phyloP scores from a whole-genome alignment of 805 yeast genomes.

The Kluyveromyces siamensis region DNA sequence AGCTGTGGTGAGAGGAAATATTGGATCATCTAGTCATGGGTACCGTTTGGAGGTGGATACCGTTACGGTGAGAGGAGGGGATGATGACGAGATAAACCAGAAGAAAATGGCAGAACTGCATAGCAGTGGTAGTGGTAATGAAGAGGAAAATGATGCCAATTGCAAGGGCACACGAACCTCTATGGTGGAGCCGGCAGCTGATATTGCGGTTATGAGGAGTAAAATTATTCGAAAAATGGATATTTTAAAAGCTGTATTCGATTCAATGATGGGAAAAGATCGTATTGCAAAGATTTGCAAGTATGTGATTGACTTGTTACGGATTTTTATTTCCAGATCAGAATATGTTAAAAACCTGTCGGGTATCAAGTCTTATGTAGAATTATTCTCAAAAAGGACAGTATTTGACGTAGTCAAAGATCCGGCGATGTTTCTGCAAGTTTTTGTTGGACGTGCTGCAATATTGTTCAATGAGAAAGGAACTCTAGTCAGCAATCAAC shows the following conservation, averaged over 20 bases:
- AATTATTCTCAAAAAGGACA: constrained; percentile 10
- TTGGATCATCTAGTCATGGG: neutral
- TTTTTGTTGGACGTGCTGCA: constrained; percentile 8
- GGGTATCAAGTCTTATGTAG: constrained; percentile 12
- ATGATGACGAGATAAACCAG: neutral
- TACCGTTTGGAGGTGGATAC: neutral
- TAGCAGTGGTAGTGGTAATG: neutral
- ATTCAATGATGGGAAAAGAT: constrained; percentile 59
- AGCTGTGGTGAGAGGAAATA: neutral
- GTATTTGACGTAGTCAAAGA: constrained; percentile 8
- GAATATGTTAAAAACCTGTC: constrained; percentile 14
- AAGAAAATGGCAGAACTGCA: neutral
- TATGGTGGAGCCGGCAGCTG: neutral
- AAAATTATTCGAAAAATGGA: constrained; percentile 26
- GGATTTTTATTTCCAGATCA: constrained; percentile 37
- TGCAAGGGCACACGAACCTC: neutral
- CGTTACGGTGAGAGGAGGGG: neutral
- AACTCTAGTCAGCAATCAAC: constrained; percentile 37
- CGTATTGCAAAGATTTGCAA: constrained; percentile 58
- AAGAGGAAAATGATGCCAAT: neutral
- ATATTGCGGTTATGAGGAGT: neutral
- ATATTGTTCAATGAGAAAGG: constrained; percentile 17
- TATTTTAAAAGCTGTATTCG: constrained; percentile 43
- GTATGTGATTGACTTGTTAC: constrained; percentile 46
- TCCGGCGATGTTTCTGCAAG: constrained; percentile 11